Evolutionary conservation across 495 filamentous ascomycete species (phyloP), one percentile per base, ranked within the genome.

Genomic region (Penicillium goetzii): DNA sequence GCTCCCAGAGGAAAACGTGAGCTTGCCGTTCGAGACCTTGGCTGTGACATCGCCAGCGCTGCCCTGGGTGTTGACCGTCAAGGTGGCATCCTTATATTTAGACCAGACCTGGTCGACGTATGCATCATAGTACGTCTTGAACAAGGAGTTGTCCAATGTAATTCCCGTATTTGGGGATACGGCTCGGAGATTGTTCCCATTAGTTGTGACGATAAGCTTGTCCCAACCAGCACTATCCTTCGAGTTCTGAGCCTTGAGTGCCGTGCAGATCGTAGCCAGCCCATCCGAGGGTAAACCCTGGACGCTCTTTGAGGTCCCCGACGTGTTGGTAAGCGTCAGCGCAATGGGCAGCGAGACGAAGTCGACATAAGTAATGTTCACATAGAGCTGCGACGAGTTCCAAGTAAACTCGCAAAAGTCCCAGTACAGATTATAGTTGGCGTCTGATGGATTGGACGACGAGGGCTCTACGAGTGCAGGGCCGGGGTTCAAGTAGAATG

Each of bases 321-420:
- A 73, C 3, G 80, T 76, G 65, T 83, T 85, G 36, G 76, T 77
- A 7, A 93, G 80, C 32, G 81, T 74, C 41, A 93, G 76, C 8
- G 86, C 82, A 56, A 92, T 84, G 11, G 90, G 89, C 11, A 91
- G 64, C 55, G 80, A 78, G 43, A 90, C 84, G 68, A 92, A 92
- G 76, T 93, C 90, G 41, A 93, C 90, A 65, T 88, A 89, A 57
- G 80, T 84, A 66, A 92, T 89, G 68, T 93, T 93, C 54, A 84
- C 89, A 69, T 89, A 93, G 4, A 92, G 80, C 74, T 92, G 85
- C 21, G 73, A 59, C 52, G 69, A 69, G 72, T 90, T 90, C 75
- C 83, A 89, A 3, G 90, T 93, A 72, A 92, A 90, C 70, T 93
- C 90, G 74, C 79, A 83, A 68, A 93, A 93, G 33, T 79, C 82